These are phyloP conservation scores for Aspergillus pseudonomiae DNA, from an alignment of 2,329 filamentous ascomycete genomes.

Conservation along the genomic window DNA sequence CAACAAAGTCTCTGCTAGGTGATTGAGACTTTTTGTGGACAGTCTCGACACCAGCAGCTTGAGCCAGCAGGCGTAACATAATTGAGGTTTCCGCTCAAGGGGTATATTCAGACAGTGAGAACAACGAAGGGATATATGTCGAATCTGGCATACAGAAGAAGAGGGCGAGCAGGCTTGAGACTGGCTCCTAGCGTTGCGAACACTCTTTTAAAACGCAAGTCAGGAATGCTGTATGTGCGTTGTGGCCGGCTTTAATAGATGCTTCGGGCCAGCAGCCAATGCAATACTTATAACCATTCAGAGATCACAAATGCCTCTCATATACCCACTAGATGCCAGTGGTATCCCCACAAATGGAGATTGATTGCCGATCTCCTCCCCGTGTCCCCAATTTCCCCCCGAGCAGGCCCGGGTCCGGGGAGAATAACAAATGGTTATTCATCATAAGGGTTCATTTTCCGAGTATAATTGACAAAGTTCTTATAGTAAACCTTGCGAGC, in stretches of 20 bases:
- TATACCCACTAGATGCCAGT: background rate
- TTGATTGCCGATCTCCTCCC: background rate
- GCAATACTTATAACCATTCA: background rate
- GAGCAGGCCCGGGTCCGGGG: background rate
- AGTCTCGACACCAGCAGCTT: background rate
- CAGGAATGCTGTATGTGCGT: background rate
- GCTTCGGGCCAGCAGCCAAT: background rate
- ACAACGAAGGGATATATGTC: background rate
- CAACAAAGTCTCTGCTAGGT: slow-evolving; percentile 23
- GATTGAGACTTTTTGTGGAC: background rate
- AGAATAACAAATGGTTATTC: background rate
- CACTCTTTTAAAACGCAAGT: background rate
- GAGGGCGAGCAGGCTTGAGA: background rate
- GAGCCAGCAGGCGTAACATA: background rate
- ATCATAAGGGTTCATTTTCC: background rate
- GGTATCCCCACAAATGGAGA: background rate
- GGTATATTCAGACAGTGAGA: background rate
- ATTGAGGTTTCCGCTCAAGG: background rate
- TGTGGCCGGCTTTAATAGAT: background rate
- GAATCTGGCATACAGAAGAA: background rate
- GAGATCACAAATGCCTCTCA: background rate
- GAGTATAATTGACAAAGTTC: background rate
- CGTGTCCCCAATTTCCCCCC: background rate
- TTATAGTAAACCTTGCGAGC: background rate
- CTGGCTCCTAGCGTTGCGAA: background rate